Conservation (phyloP, 352 stramenopile genomes). For the Chrysophaeum taylorii region DNA sequence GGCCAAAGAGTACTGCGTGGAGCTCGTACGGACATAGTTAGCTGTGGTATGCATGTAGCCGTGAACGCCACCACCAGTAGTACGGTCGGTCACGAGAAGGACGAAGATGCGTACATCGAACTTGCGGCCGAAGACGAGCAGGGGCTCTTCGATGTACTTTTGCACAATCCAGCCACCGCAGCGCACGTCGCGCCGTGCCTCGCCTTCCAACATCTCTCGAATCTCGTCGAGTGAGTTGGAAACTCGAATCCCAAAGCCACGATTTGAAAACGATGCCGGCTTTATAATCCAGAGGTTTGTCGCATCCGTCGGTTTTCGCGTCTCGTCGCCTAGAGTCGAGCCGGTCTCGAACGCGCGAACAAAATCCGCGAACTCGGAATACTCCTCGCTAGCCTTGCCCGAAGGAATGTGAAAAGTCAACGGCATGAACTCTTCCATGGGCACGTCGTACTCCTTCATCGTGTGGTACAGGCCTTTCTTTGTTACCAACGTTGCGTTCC, state of each 20-base stretch:
- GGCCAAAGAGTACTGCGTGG: constrained; percentile 58
- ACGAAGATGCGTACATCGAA: constrained; percentile 39
- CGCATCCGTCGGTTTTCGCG: not conserved
- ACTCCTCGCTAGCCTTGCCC: not conserved
- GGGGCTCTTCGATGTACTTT: constrained; percentile 36
- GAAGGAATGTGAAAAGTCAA: constrained; percentile 3
- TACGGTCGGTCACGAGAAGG: constrained; percentile 22
- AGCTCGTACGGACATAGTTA: constrained; percentile 29
- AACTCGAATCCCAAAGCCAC: constrained; percentile 33
- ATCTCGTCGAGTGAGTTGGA: constrained; percentile 21
- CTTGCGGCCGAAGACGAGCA: constrained; percentile 37
- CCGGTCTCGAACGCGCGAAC: not conserved
- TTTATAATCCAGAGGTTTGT: constrained; percentile 35
- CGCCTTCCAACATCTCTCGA: constrained; percentile 10
- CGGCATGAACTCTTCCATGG: constrained; percentile 15
- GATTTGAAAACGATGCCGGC: constrained; percentile 26
- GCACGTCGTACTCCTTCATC: not conserved
- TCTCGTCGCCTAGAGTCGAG: not conserved
- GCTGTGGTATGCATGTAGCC: constrained; percentile 11
- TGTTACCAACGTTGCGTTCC: constrained; percentile 14
- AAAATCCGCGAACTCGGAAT: not conserved
- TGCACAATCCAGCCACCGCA: constrained; percentile 32
- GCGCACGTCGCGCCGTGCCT: constrained; percentile 19
- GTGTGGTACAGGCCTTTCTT: constrained; percentile 15
- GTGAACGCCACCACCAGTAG: no score